Evolutionary conservation across 306 rosid species (phyloP).

Genomic region (Vachellia pachyceras): DNA sequence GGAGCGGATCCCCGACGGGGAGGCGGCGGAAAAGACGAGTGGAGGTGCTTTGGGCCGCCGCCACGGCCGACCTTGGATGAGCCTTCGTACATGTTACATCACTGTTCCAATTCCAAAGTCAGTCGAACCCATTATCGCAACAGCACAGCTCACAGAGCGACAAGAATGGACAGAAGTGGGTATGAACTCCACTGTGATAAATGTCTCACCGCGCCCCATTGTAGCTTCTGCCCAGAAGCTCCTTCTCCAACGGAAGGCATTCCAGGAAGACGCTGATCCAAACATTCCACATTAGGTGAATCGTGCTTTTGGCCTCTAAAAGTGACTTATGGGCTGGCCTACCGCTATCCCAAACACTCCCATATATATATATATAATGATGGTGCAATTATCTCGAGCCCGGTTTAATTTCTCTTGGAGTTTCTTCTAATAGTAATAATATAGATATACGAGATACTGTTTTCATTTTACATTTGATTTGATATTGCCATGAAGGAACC

Average conservation of each 20-base stretch:
- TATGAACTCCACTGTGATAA: too few relatives aligned
- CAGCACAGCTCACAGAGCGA: slow-evolving; percentile 2
- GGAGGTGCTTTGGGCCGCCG: slow-evolving; percentile 65
- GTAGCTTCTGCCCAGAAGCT: too few relatives aligned
- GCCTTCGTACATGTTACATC: slow-evolving; percentile 69
- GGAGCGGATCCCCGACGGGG: slow-evolving; percentile 56
- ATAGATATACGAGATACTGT: too few relatives aligned
- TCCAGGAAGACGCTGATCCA: too few relatives aligned
- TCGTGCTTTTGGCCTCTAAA: too few relatives aligned
- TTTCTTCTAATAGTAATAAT: not conserved
- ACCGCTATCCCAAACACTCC: too few relatives aligned
- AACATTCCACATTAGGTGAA: too few relatives aligned
- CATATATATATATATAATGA: not conserved
- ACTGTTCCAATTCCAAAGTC: slow-evolving; percentile 31
- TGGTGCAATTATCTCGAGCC: not conserved
- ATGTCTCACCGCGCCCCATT: too few relatives aligned
- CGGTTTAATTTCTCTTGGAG: not conserved
- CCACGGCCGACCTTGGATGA: slow-evolving; percentile 88
- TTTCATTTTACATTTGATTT: too few relatives aligned
- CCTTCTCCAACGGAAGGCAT: too few relatives aligned
- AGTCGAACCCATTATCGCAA: slow-evolving; percentile 33
- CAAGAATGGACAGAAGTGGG: not conserved
- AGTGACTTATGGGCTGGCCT: too few relatives aligned
- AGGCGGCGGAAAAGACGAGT: slow-evolving; percentile 58
- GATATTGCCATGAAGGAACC: too few relatives aligned